These are phyloP conservation scores for Porogramme epimiltina DNA, from an alignment of 1,284 basidiomycete genomes.

Conservation along the genomic window DNA sequence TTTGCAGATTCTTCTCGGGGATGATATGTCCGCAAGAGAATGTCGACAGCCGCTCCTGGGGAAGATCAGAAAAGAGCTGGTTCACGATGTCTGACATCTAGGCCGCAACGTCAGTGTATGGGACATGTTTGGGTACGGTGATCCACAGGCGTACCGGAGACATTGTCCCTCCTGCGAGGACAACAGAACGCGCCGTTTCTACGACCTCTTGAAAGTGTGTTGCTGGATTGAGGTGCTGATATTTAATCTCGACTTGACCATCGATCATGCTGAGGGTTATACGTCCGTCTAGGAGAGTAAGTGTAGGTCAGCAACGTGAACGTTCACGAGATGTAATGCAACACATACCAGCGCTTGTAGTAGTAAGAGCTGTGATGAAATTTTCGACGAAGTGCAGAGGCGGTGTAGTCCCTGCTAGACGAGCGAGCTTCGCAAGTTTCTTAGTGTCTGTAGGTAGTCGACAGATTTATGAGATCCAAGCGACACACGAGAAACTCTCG, in stretches of 20 bases:
- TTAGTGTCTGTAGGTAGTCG: slow-evolving; percentile 27
- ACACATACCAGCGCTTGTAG: slow-evolving; percentile 69
- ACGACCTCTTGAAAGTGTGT: slow-evolving; percentile 85
- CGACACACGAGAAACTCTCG: not conserved
- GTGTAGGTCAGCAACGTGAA: not conserved
- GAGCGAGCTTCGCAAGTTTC: slow-evolving; percentile 33
- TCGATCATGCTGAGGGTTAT: slow-evolving; percentile 54
- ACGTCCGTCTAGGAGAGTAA: slow-evolving; percentile 55
- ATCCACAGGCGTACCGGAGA: slow-evolving; percentile 66
- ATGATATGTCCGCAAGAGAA: slow-evolving; percentile 96
- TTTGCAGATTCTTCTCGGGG: slow-evolving; percentile 77
- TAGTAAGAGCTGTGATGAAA: slow-evolving; percentile 83
- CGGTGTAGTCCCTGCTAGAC: slow-evolving; percentile 51
- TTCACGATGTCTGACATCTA: slow-evolving; percentile 88
- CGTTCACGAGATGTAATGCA: slow-evolving; percentile 41
- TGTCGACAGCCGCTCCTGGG: slow-evolving; percentile 63
- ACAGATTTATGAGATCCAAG: too few species aligned
- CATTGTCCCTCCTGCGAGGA: slow-evolving; percentile 97
- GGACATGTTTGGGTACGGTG: not conserved
- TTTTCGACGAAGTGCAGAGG: slow-evolving; percentile 85
- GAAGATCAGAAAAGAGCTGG: slow-evolving; percentile 80
- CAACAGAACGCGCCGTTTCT: slow-evolving; percentile 77
- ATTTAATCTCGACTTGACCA: slow-evolving; percentile 74
- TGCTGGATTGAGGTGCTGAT: slow-evolving; percentile 93
- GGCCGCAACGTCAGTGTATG: not conserved